A percentile compares a stretch with the other conserved stretches of the same genome.
phyloP scores from a whole-genome alignment of 805 yeast genomes.

The Komagataella pseudopastoris region DNA sequence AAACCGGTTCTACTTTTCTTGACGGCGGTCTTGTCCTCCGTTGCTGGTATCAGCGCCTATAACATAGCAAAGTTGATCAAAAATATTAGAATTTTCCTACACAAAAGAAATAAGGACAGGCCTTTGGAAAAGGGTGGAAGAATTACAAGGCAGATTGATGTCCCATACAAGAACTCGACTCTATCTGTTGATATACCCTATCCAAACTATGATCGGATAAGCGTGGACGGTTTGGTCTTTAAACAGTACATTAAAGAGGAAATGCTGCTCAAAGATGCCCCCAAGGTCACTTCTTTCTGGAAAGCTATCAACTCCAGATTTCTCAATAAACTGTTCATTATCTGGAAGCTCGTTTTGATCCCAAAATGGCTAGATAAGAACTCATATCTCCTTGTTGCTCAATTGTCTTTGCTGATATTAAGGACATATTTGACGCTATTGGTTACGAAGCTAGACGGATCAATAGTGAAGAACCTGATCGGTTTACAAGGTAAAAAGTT shows the following conservation, averaged over 20 bases:
- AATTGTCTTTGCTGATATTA: slow-evolving; percentile 59
- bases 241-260: slow-evolving; percentile 27
- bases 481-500: slow-evolving; percentile 69
- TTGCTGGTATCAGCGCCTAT: slow-evolving; percentile 10
- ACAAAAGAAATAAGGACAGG: slow-evolving; percentile 23
- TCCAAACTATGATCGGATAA: slow-evolving; percentile 34
- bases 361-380: slow-evolving; percentile 63
- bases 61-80: slow-evolving; percentile 12
- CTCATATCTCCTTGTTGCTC: slow-evolving; percentile 49
- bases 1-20: slow-evolving; percentile 20
- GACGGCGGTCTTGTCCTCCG: slow-evolving; percentile 13
- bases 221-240: slow-evolving; percentile 40
- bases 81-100: slow-evolving; percentile 4
- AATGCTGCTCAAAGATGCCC: background rate
- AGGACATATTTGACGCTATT: slow-evolving; percentile 81
- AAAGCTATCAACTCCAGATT: slow-evolving; percentile 42
- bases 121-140: slow-evolving; percentile 25
- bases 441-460: slow-evolving; percentile 86
- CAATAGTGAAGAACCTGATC: slow-evolving; percentile 78
- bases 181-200: slow-evolving; percentile 30
- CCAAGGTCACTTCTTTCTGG: slow-evolving; percentile 7
- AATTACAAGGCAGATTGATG: slow-evolving; percentile 26
- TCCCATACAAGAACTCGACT: slow-evolving; percentile 29
- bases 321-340: slow-evolving; percentile 55
- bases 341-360: slow-evolving; percentile 64